Evolutionary conservation across 768 basidiomycete species (phyloP).

Genomic region (Vishniacozyma victoriae): DNA sequence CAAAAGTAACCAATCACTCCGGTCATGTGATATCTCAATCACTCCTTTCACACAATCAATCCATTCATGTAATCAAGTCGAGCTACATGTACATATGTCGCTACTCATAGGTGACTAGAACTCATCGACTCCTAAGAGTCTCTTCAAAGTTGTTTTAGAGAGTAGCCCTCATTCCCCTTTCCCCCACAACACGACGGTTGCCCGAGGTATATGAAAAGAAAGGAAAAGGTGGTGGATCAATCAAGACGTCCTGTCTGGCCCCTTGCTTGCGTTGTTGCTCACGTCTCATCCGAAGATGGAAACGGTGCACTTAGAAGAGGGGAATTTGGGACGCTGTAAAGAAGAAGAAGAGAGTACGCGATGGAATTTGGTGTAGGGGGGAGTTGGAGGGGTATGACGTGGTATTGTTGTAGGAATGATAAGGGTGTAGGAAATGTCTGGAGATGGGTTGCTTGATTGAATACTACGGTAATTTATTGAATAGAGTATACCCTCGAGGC

Average conservation of each 20-base stretch:
- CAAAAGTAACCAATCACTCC: too few species aligned
- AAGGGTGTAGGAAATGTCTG: neutral
- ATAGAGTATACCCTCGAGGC: too few species aligned
- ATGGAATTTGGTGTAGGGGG: neutral
- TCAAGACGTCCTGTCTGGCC: constrained; percentile 45
- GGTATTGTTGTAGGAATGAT: neutral
- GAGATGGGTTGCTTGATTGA: too few species aligned
- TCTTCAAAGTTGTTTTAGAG: constrained; percentile 45
- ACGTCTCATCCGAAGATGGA: constrained; percentile 2
- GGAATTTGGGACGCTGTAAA: constrained; percentile 31
- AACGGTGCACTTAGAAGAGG: constrained; percentile 21
- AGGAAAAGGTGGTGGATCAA: constrained; percentile 1
- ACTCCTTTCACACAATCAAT: too few species aligned
- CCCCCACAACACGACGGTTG: neutral
- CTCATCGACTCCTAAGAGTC: constrained; percentile 24
- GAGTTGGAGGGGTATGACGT: constrained; percentile 1
- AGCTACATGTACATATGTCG: too few species aligned
- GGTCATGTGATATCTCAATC: too few species aligned
- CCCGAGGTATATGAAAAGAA: constrained; percentile 1
- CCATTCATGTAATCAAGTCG: too few species aligned
- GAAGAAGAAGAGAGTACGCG: neutral
- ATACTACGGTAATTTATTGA: too few species aligned
- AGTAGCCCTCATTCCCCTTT: constrained; percentile 7
- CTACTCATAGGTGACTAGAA: constrained; percentile 43
- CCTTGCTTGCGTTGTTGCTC: constrained; percentile 19